Percentiles rank a stretch among this genome's conserved stretches.
phyloP scores from a whole-genome alignment of 805 yeast genomes.

The Suhomyces pyralidae region DNA sequence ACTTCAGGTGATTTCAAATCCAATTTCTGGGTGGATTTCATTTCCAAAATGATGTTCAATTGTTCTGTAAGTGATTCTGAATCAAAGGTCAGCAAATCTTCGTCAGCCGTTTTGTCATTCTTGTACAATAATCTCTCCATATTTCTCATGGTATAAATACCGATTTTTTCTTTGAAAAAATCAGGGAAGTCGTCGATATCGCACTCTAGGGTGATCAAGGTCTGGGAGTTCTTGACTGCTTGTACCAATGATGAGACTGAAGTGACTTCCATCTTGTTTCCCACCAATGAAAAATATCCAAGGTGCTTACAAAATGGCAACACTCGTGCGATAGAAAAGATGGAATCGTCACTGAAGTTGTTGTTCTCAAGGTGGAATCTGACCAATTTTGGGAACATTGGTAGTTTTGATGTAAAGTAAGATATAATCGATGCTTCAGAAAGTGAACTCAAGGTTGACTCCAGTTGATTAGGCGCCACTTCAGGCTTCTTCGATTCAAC shows the following conservation, averaged over 20 bases:
- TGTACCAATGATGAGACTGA: constrained; percentile 65
- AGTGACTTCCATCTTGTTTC: constrained; percentile 58
- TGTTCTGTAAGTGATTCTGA: constrained; percentile 37
- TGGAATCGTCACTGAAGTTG: constrained; percentile 51
- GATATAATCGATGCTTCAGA: constrained; percentile 38
- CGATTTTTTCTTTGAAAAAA: constrained; percentile 65
- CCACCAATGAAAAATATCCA: constrained; percentile 65
- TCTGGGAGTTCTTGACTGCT: constrained; percentile 63
- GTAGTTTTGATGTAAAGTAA: constrained; percentile 60
- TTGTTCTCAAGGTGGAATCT: constrained; percentile 74
- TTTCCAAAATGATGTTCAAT: constrained; percentile 28
- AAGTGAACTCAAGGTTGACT: not conserved
- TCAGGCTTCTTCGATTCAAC: not conserved
- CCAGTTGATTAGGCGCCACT: not conserved
- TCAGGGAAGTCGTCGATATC: constrained; percentile 63
- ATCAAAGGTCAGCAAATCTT: constrained; percentile 6
- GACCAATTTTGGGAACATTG: constrained; percentile 59
- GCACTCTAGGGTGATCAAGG: constrained; percentile 68
- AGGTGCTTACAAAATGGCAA: constrained; percentile 66
- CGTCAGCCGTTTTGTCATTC: constrained; percentile 11
- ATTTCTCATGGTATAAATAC: constrained; percentile 77
- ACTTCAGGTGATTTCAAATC: constrained; percentile 35
- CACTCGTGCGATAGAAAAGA: constrained; percentile 61
- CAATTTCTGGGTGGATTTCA: constrained; percentile 30
- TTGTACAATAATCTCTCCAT: constrained; percentile 58